Conservation (phyloP, 1,139 yeast genomes). For the Saccharomyces hybrid region DNA sequence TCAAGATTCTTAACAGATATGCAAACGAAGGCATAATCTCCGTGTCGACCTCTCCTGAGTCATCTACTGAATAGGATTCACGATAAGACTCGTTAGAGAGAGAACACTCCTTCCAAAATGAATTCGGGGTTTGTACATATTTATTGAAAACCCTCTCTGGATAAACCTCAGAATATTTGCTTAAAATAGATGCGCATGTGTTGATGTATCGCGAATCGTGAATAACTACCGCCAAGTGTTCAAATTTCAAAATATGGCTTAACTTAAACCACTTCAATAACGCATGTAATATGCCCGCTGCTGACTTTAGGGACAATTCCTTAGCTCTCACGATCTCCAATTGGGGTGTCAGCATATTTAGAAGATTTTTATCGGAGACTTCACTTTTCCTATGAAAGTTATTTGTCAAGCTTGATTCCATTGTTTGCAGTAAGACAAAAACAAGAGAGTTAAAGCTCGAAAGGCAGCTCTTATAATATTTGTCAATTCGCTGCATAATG, state of each 20-base stretch:
- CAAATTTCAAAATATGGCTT: slow-evolving; percentile 71
- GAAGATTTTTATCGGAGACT: slow-evolving; percentile 5
- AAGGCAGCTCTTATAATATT: slow-evolving; percentile 47
- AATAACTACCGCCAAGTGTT: slow-evolving; percentile 61
- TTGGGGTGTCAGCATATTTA: slow-evolving; percentile 28
- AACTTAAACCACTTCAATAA: slow-evolving; percentile 72
- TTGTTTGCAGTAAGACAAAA: slow-evolving; percentile 54
- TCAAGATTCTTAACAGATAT: slow-evolving; percentile 19
- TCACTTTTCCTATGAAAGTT: slow-evolving; percentile 12
- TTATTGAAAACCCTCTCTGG: slow-evolving; percentile 37
- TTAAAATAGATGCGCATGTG: slow-evolving; percentile 35
- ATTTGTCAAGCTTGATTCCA: slow-evolving; percentile 43
- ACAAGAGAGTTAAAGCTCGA: slow-evolving; percentile 55
- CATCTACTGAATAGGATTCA: slow-evolving; percentile 6
- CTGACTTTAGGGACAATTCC: slow-evolving; percentile 58
- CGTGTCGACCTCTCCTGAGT: slow-evolving; percentile 18
- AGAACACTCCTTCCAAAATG: slow-evolving; percentile 39
- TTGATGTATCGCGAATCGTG: slow-evolving; percentile 65
- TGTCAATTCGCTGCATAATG: slow-evolving; percentile 52
- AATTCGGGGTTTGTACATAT: slow-evolving; percentile 37
- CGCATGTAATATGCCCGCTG: slow-evolving; percentile 46
- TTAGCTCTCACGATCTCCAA: slow-evolving; percentile 53
- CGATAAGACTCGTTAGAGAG: slow-evolving; percentile 14
- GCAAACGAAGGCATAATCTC: slow-evolving; percentile 33
- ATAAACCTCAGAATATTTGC: slow-evolving; percentile 33